Conservation (phyloP, 2,329 filamentous ascomycete species). For the Beauveria asiatica region DNA sequence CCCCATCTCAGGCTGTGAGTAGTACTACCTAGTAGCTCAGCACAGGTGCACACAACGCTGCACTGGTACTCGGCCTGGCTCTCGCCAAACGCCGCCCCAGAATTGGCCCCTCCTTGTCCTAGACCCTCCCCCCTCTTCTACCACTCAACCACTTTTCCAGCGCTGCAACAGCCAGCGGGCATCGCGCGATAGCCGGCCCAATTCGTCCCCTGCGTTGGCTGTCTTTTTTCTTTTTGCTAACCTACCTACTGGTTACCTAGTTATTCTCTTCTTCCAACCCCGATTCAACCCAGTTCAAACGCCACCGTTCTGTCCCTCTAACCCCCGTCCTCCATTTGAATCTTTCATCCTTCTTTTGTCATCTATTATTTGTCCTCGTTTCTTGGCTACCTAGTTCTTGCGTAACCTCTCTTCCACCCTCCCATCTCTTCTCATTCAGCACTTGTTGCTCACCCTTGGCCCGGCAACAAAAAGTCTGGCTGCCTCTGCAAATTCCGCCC, state of each 20-base stretch:
- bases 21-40: not conserved
- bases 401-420: not conserved
- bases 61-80: conserved; percentile 4
- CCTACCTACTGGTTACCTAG: too few relatives aligned
- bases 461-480: not conserved
- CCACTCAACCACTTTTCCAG: not conserved
- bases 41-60: not conserved
- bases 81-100: not conserved
- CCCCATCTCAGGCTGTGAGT: not conserved
- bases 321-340: not conserved
- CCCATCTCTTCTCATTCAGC: not conserved
- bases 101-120: too few relatives aligned
- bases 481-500: not conserved
- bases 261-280: not conserved
- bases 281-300: not conserved
- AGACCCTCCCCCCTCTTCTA: not conserved
- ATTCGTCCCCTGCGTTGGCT: not conserved
- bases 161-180: not conserved
- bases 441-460: not conserved
- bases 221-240: not conserved
- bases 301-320: not conserved
- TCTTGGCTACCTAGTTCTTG: not conserved
- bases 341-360: not conserved
- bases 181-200: conserved; percentile 6
- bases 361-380: not conserved